These are phyloP conservation scores for Globisporangium cystogenes DNA, from an alignment of 352 stramenopile species.

Conservation along the genomic window DNA sequence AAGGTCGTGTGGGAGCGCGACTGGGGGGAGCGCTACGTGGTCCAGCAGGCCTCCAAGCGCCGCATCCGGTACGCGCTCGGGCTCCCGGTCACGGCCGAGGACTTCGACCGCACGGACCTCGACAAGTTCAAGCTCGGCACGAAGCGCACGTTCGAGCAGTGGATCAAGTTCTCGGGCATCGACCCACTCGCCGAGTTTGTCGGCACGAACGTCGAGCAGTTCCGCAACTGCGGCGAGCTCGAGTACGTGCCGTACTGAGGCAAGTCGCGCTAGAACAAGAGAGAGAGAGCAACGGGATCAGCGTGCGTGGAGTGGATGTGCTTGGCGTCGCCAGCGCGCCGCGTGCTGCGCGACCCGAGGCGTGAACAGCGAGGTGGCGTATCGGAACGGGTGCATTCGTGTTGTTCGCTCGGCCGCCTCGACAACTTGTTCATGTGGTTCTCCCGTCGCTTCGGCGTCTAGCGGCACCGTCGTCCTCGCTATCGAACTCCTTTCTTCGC, in stretches of 20 bases:
- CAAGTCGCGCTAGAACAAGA: neutral
- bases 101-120: conserved; percentile 71
- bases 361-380: neutral
- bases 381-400: neutral
- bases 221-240: conserved; percentile 65
- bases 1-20: conserved; percentile 82
- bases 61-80: conserved; percentile 61
- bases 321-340: too few relatives aligned
- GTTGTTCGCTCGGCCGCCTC: neutral
- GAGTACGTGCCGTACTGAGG: conserved; percentile 53
- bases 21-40: conserved; percentile 58
- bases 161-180: conserved; percentile 75
- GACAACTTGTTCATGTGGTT: neutral
- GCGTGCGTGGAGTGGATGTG: neutral
- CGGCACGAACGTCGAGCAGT: conserved; percentile 43
- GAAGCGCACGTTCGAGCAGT: conserved; percentile 74
- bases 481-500: neutral
- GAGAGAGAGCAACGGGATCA: neutral
- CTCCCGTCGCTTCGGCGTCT: neutral
- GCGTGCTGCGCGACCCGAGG: neutral
- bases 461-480: neutral
- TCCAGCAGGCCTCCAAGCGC: conserved; percentile 70
- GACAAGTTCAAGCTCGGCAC: conserved; percentile 63
- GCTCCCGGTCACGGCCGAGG: conserved; percentile 50
- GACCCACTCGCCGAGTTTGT: conserved; percentile 63